Conservation (phyloP, 164 flowering plant species). For the Stephania cephalantha region DNA sequence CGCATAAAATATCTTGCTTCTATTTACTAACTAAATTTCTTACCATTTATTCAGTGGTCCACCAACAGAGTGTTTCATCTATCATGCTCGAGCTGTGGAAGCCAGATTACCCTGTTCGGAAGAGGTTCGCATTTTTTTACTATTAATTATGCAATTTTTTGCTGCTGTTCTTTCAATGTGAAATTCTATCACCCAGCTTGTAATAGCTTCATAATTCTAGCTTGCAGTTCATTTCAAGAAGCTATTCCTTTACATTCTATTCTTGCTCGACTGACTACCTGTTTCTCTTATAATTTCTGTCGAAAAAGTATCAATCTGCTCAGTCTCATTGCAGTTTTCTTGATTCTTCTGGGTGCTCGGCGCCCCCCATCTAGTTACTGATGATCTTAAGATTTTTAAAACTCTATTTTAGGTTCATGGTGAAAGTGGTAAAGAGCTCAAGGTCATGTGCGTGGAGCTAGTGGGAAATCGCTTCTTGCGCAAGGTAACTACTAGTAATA, state of each 20-base stretch:
- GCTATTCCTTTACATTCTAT: too few species aligned
- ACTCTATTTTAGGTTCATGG: conserved; percentile 29
- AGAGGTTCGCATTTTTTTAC: conserved; percentile 16
- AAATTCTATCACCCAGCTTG: not conserved
- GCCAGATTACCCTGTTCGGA: conserved; percentile 42
- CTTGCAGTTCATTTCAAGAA: not conserved
- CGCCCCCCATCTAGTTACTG: not conserved
- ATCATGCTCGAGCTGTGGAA: conserved; percentile 88
- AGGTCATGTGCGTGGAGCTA: conserved; percentile 89
- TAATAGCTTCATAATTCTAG: not conserved
- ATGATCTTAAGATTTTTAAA: not conserved
- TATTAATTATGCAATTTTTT: not conserved
- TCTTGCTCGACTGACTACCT: too few species aligned
- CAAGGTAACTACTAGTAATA: conserved; percentile 36
- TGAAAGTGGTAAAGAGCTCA: conserved; percentile 27
- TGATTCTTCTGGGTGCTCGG: not conserved
- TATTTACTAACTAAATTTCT: conserved; percentile 8
- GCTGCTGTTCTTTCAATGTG: conserved; percentile 1
- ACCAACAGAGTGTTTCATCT: conserved; percentile 85
- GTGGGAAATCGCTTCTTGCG: conserved; percentile 91
- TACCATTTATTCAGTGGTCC: conserved; percentile 64
- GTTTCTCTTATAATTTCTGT: not conserved
- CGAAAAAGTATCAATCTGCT: too few species aligned
- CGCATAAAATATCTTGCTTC: not conserved
- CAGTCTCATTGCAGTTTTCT: not conserved